Evolutionary conservation across 306 rosid species (phyloP).

Genomic region (Datisca glomerata): DNA sequence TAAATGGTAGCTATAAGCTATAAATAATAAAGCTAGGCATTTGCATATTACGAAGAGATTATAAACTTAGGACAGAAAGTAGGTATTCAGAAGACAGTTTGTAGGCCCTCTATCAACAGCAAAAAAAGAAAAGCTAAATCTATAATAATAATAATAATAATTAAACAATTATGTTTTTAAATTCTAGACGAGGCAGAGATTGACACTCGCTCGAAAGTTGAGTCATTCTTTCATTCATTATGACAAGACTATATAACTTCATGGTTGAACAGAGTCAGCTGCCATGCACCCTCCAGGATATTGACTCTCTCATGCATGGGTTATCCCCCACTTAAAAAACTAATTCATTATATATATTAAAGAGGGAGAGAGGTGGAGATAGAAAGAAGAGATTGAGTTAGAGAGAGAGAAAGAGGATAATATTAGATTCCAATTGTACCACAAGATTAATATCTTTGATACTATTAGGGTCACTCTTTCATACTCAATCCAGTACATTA

Average conservation of each 20-base stretch:
- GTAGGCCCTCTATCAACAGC: slow-evolving; percentile 29
- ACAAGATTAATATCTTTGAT: no score
- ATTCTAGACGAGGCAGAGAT: slow-evolving; percentile 14
- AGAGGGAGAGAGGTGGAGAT: not conserved
- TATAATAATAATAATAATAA: slow-evolving; percentile 41
- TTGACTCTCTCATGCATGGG: no score
- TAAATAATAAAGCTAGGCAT: not conserved
- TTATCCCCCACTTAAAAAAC: no score
- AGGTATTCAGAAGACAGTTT: slow-evolving; percentile 1
- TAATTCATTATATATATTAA: no score
- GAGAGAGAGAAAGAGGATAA: no score
- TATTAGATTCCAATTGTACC: no score
- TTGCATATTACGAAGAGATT: not conserved
- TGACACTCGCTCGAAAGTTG: slow-evolving; percentile 31
- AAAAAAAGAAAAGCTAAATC: no score
- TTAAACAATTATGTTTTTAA: slow-evolving; percentile 59
- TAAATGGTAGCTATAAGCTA: not conserved
- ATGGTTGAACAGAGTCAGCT: not conserved
- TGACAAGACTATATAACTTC: slow-evolving; percentile 16
- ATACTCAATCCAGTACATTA: no score
- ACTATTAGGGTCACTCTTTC: no score
- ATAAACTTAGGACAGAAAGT: not conserved
- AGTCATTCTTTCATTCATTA: slow-evolving; percentile 51
- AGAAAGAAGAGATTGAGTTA: not conserved
- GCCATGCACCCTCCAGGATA: not conserved